Evolutionary conservation across 768 basidiomycete genomes (phyloP), one percentile per base, ranked within the genome.

Genomic region (Tricholoma bakamatsutake): DNA sequence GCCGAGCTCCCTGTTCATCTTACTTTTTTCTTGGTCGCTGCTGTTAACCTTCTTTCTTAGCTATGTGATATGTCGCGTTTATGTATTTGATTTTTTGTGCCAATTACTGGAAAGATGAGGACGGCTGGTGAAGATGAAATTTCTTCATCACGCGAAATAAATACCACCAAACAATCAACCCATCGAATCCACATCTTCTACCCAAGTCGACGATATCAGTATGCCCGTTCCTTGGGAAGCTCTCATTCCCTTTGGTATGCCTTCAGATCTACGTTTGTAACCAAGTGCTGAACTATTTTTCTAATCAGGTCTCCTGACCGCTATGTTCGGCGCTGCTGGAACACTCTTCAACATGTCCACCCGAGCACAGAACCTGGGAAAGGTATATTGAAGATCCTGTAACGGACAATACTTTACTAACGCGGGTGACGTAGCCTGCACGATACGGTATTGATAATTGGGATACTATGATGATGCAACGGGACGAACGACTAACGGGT

Each of bases 211-310:
- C 34, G 8, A 40, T 42, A 57, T 53, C 68, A 78, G 61, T 62
- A 96, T 96, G 95, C 95, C 95, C 54, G 87, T 97, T 63, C 95
- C 94, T 62, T 98, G 90, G 88, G 94, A 98, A 76, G 93, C 95
- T 51, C 81, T 98, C 63, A 90, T 98, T 77, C 95, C 95, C 47
- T 94, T 95, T 66, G 95, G 95, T 94, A 58, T 48, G 46, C 17
- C 28, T 40, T 66, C 56, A 59, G 50, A 50, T 50, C 47, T 45
- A 34, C 9, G 3, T 45, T 33, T 37, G 11, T 11, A 39, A 15
- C 12, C 33, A 24, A 31, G 45, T 12, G 50, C 12, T 30, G n/a
- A 27, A 11, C 11, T 5, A 49, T 54, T 27, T 30, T 18, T 50
- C 17, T 15, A 53, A 34, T 35, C 57, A 95, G 92, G 84, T 73